A percentile compares a stretch with the other conserved stretches of the same genome.
These are phyloP conservation scores for Bipolaris cookei DNA, from an alignment of 2,329 filamentous ascomycete species.

Conservation along the genomic window DNA sequence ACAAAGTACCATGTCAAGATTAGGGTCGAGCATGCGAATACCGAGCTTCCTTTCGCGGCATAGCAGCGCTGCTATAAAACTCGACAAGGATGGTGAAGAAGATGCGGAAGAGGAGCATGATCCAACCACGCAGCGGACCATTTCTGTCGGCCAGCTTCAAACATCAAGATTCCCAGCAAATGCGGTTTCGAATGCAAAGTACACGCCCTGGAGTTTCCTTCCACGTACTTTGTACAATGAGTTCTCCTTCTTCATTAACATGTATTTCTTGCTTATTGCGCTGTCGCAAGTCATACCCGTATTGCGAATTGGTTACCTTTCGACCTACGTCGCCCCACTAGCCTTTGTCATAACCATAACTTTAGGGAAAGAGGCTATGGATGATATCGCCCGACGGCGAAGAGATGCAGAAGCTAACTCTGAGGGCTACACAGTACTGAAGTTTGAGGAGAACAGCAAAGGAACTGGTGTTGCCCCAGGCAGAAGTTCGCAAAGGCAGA, in stretches of 20 bases:
- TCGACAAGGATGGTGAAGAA: constrained; percentile 44
- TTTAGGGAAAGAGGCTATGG: constrained; percentile 91
- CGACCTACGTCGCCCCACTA: constrained; percentile 90
- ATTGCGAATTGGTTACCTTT: constrained; percentile 89
- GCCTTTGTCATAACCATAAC: constrained; percentile 92
- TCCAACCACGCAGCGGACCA: constrained; percentile 72
- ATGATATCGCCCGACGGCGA: constrained; percentile 85
- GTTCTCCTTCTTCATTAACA: constrained; percentile 99
- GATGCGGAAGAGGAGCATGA: constrained; percentile 57
- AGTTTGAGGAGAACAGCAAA: constrained; percentile 66
- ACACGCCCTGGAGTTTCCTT: constrained; percentile 92
- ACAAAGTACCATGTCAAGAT: constrained; percentile 51
- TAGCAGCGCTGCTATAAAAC: constrained; percentile 33
- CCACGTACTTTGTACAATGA: constrained; percentile 97
- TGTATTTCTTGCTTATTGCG: constrained; percentile 96
- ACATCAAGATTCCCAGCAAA: constrained; percentile 83
- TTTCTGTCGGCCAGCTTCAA: constrained; percentile 78
- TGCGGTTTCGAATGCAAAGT: constrained; percentile 95
- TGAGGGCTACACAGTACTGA: constrained; percentile 80
- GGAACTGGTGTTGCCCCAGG: constrained; percentile 45
- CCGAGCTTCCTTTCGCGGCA: constrained; percentile 66
- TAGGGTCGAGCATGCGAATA: constrained; percentile 64
- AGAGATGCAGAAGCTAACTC: constrained; percentile 94
- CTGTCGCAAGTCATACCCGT: constrained; percentile 90
- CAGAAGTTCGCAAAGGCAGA: constrained; percentile 36